These are phyloP conservation scores for Fusarium redolens DNA, from an alignment of 2,329 filamentous ascomycete genomes.

Conservation along the genomic window DNA sequence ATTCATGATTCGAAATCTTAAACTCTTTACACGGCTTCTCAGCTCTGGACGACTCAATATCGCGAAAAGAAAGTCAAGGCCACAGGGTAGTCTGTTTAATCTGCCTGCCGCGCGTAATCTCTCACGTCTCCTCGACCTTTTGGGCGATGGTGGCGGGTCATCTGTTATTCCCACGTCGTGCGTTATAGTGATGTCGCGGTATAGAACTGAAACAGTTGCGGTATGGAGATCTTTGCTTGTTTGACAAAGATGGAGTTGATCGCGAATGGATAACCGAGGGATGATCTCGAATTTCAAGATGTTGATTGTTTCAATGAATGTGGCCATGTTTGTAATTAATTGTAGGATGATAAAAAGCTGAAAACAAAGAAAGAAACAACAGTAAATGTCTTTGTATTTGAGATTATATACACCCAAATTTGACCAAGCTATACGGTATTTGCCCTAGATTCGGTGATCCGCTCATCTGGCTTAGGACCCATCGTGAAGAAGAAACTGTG, in stretches of 20 bases:
- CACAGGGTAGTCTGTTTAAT: neutral
- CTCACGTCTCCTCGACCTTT: neutral
- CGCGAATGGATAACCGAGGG: slow-evolving; percentile 8
- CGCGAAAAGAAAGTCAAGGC: neutral
- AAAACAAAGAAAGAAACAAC: rapidly evolving
- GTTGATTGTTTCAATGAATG: slow-evolving; percentile 9
- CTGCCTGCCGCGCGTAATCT: neutral
- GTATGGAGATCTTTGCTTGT: slow-evolving; percentile 11
- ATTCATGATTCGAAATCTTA: neutral
- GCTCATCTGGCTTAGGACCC: neutral
- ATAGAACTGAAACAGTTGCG: neutral
- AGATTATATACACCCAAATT: neutral
- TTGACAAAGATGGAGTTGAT: slow-evolving; percentile 19
- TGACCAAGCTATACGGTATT: neutral
- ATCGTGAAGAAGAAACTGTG: neutral
- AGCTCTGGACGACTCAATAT: neutral
- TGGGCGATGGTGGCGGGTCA: neutral
- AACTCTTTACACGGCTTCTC: neutral
- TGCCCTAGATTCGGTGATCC: neutral
- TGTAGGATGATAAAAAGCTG: too few species aligned
- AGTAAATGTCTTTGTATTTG: rapidly evolving
- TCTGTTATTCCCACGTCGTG: neutral
- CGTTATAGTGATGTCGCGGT: slow-evolving; percentile 9
- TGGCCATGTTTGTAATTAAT: neutral
- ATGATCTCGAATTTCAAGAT: slow-evolving; percentile 10